phyloP scores from a whole-genome alignment of 306 rosid species.

The Quercus variabilis region DNA sequence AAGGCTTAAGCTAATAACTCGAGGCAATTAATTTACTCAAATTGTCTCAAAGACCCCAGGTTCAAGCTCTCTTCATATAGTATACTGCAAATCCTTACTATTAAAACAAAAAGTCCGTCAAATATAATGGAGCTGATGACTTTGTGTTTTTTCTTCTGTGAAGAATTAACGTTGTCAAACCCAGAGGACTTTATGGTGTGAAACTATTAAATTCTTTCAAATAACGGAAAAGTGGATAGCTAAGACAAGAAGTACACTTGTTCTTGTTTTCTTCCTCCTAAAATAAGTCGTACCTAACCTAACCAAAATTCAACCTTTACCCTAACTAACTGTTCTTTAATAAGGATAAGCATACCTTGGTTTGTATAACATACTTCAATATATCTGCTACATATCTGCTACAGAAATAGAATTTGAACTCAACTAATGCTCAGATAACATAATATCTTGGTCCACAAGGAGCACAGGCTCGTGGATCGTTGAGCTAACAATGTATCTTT shows the following conservation, averaged over 20 bases:
- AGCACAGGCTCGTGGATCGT: conserved; percentile 22
- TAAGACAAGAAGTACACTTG: conserved; percentile 9
- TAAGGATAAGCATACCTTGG: neutral
- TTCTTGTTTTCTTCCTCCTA: neutral
- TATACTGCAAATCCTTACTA: too few relatives aligned
- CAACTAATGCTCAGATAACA: neutral
- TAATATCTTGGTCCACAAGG: conserved; percentile 3
- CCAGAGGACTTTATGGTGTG: neutral
- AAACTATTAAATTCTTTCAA: conserved; percentile 8
- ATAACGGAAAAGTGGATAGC: conserved; percentile 19
- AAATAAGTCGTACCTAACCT: conserved; percentile 35
- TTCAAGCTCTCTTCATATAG: too few relatives aligned
- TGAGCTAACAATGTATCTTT: conserved; percentile 16
- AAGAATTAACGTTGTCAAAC: conserved; percentile 3
- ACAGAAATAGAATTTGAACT: neutral
- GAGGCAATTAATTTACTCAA: too few relatives aligned
- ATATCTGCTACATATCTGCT: neutral
- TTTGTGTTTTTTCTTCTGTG: neutral
- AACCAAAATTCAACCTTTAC: conserved; percentile 38
- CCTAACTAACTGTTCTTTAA: conserved; percentile 31
- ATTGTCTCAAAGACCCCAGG: too few relatives aligned
- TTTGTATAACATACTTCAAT: neutral
- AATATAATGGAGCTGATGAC: conserved; percentile 7
- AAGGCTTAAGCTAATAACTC: too few relatives aligned
- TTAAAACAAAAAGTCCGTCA: neutral